Conservation (phyloP, 257 asterid species). For the Nicotiana attenuata region DNA sequence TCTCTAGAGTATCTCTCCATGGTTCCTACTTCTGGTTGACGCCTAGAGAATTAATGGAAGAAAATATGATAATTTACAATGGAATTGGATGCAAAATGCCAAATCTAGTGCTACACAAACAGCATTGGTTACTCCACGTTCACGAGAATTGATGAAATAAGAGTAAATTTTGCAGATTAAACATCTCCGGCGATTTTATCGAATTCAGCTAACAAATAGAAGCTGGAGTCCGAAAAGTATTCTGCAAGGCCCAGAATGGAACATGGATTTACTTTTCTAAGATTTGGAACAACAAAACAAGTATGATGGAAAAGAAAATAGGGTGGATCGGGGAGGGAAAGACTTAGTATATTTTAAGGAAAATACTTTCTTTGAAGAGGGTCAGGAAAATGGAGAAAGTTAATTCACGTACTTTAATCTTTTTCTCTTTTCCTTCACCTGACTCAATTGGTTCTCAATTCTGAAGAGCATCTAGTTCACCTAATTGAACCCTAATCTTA, state of each 20-base stretch:
- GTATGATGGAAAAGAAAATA: not conserved
- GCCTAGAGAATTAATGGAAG: not conserved
- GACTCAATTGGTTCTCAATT: not conserved
- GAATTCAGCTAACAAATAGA: not conserved
- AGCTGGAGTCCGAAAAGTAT: not conserved
- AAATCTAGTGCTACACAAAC: not conserved
- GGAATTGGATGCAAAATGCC: not conserved
- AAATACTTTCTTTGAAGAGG: not conserved
- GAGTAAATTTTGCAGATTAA: not conserved
- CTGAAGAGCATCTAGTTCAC: constrained; percentile 1
- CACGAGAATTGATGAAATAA: constrained; percentile 6
- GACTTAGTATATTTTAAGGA: not conserved
- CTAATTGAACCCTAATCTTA: not conserved
- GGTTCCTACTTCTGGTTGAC: not conserved
- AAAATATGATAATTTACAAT: not conserved
- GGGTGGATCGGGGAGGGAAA: not conserved
- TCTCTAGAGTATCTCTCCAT: not conserved
- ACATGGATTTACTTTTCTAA: too few species aligned
- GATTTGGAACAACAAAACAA: not conserved
- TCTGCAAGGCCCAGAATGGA: not conserved
- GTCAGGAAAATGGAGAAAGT: not conserved
- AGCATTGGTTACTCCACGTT: not conserved
- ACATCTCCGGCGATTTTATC: not conserved
- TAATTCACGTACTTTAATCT: not conserved
- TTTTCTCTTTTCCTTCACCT: not conserved